phyloP scores from a whole-genome alignment of 2,329 filamentous ascomycete genomes.

The Claviceps spartinae region DNA sequence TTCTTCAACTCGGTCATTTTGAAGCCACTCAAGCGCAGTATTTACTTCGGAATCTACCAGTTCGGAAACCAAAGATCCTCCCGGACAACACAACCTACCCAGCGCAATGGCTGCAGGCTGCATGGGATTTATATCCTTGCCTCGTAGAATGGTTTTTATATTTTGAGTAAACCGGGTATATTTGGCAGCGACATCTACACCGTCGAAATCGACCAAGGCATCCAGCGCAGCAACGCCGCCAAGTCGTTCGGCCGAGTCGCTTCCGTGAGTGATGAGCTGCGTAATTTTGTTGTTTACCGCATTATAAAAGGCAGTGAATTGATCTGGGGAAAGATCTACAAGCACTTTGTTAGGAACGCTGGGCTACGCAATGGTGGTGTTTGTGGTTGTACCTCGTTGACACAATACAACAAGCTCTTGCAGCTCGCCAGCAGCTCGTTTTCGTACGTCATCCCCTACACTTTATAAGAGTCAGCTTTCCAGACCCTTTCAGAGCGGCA shows the following conservation, averaged over 20 bases:
- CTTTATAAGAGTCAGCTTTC: slow-evolving; percentile 14
- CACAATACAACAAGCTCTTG: slow-evolving; percentile 41
- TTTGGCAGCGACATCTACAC: slow-evolving; percentile 83
- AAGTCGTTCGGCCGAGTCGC: slow-evolving; percentile 75
- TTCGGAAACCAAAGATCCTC: slow-evolving; percentile 86
- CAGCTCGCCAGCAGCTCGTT: slow-evolving; percentile 39
- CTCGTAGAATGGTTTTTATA: slow-evolving; percentile 73
- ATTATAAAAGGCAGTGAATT: slow-evolving; percentile 51
- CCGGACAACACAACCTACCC: slow-evolving; percentile 80
- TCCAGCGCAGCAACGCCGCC: slow-evolving; percentile 88
- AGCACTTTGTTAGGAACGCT: not conserved
- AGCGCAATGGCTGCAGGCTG: slow-evolving; percentile 78
- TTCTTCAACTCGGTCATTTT: slow-evolving; percentile 87
- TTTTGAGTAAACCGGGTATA: slow-evolving; percentile 90
- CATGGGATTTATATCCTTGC: slow-evolving; percentile 85
- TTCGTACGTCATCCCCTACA: slow-evolving; percentile 33
- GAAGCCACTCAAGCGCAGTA: slow-evolving; percentile 90
- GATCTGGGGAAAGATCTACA: slow-evolving; percentile 63
- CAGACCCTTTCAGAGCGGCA: not conserved
- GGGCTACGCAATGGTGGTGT: not conserved
- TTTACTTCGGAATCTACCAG: slow-evolving; percentile 95
- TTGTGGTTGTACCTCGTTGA: slow-evolving; percentile 33
- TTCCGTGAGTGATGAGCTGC: slow-evolving; percentile 65
- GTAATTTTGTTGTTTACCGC: slow-evolving; percentile 44
- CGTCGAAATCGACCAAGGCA: slow-evolving; percentile 89